These are phyloP conservation scores for Cryptosporidium meleagridis DNA, from an alignment of 169 alveolate species.

Conservation along the genomic window DNA sequence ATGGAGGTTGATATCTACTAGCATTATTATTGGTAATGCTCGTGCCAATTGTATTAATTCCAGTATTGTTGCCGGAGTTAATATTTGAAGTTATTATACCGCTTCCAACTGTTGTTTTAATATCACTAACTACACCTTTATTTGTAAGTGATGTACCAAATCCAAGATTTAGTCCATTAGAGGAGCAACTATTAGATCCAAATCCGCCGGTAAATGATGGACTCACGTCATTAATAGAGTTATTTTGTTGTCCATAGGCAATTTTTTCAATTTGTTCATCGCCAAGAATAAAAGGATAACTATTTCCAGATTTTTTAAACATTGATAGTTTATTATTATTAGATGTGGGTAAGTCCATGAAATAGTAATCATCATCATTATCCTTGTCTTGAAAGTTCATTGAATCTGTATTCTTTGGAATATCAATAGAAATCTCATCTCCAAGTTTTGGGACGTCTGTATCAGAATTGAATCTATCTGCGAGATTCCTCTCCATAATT, in stretches of 20 bases:
- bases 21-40: background rate
- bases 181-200: background rate
- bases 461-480: conserved; percentile 61
- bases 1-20: conserved; percentile 60
- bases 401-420: conserved; percentile 76
- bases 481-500: conserved; percentile 46
- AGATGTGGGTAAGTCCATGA: conserved; percentile 70
- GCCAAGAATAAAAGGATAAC: conserved; percentile 75
- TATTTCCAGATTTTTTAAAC: conserved; percentile 79
- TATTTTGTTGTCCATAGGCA: conserved; percentile 76
- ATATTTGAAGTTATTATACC: background rate
- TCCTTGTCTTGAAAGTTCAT: conserved; percentile 75
- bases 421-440: conserved; percentile 81
- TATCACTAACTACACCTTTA: background rate
- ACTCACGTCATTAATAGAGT: background rate
- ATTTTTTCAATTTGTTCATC: conserved; percentile 76
- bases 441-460: conserved; percentile 69
- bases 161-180: background rate
- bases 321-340: conserved; percentile 14
- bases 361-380: conserved; percentile 76
- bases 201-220: background rate
- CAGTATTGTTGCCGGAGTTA: background rate
- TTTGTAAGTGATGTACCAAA: background rate
- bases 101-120: conserved; percentile 26
- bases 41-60: background rate